Evolutionary conservation across 1,284 basidiomycete genomes (phyloP).

Genomic region (Tilletia walkeri): DNA sequence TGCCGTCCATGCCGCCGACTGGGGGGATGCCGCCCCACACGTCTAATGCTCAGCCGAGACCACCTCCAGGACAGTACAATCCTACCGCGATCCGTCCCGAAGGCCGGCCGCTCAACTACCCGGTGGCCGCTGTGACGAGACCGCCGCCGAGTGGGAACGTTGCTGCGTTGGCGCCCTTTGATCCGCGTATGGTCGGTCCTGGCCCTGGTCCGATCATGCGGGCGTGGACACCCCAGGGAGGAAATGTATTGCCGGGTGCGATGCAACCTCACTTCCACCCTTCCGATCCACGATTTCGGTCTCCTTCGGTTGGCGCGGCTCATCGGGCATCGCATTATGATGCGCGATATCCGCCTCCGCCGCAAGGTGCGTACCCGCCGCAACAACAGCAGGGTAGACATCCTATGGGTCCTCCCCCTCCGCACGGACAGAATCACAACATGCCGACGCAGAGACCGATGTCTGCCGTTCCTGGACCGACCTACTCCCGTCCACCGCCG

Average conservation of each 20-base stretch:
- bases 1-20: constrained; percentile 4
- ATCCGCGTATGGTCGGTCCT: background rate
- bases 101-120: constrained; percentile 6
- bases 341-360: constrained; percentile 17
- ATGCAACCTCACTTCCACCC: background rate
- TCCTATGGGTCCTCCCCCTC: background rate
- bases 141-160: background rate
- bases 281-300: constrained; percentile 9
- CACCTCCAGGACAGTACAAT: constrained; percentile 8
- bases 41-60: background rate
- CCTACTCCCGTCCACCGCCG: constrained; percentile 12
- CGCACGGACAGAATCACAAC: background rate
- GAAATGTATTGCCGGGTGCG: background rate
- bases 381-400: background rate
- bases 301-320: background rate
- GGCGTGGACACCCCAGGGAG: constrained; percentile 1
- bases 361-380: constrained; percentile 13
- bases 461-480: constrained; percentile 6
- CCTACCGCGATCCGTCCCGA: background rate
- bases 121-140: background rate
- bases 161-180: background rate
- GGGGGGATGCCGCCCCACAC: constrained; percentile 6
- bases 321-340: constrained; percentile 12
- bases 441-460: constrained; percentile 5
- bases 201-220: constrained; percentile 5